Base-by-base conservation (phyloP, 2,329 filamentous ascomycete species). In the Hypoxylon sp. region DNA sequence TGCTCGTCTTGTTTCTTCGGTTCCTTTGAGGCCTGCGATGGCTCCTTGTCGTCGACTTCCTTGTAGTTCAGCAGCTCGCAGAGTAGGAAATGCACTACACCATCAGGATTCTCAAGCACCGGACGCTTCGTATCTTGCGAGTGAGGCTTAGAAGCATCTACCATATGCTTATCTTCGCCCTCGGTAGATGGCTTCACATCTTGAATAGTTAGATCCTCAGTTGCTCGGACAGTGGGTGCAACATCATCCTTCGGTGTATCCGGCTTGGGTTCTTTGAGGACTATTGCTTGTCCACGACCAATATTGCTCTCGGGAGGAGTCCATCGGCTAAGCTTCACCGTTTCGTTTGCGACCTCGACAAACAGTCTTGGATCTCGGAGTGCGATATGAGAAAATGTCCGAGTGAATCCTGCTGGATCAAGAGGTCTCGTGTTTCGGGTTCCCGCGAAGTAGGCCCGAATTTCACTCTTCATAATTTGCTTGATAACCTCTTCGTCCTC, bases 401-500 rank as follows among this genome's bases (percentile, higher is more conserved):
- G 90, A 47, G 95, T 84, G 77, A 94, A 98, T 9, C 83, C 86
- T 8, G 87, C 85, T 2, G 92, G 89, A 73, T 98, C 95, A 33
- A 88, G 83, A 44, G 86, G 84, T 42, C 91, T 87, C 31, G 81
- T 78, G 47, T 80, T 83, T 37, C 85, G 80, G 5, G 81, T 77
- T 67, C 86, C 85, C 59, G 93, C 90, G 72, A 98, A 93, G 74
- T 88, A 90, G n/a, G 88, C 83, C 71, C 90, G 89, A 74, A 99
- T 97, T 78, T 98, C 95, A 29, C 91, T 92, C 57, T 91, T 88
- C 92, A 99, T 98, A 67, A 97, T 91, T 77, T 98, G 93, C 72
- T 92, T 93, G 67, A 98, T 87, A 1, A 92, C 96, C 17, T 94
- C 91, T 54, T 97, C 94, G 76, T 99, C 97, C 80, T 99, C 96